A percentile compares a stretch with the other conserved stretches of the same genome.
Conservation (phyloP, 2,329 filamentous ascomycete genomes). For the Ceratocystis harringtonii region DNA sequence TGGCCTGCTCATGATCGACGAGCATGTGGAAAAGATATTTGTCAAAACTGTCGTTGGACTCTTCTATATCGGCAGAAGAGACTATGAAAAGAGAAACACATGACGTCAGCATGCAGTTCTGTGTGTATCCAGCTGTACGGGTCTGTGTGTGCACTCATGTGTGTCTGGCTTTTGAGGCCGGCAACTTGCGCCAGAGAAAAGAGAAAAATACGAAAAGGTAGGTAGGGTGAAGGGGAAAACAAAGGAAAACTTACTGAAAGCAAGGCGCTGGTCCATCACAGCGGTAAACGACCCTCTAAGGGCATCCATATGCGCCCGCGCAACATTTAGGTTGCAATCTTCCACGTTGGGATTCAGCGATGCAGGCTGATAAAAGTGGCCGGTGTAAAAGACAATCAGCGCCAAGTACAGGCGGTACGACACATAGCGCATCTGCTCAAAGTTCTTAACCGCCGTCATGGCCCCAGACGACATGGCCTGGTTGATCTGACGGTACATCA, state of each 20-base stretch:
- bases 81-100: background rate
- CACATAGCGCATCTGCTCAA: background rate
- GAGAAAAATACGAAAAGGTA: background rate
- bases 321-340: slow-evolving; percentile 4
- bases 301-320: slow-evolving; percentile 1
- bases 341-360: slow-evolving; percentile 17
- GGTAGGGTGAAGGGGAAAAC: background rate
- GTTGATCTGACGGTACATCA: slow-evolving; percentile 32
- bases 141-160: background rate
- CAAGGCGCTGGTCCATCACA: slow-evolving; percentile 5
- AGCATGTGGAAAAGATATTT: slow-evolving; percentile 5
- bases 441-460: slow-evolving; percentile 21
- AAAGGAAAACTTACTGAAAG: slow-evolving; percentile 5
- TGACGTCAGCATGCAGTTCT: slow-evolving; percentile 8
- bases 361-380: slow-evolving; percentile 18
- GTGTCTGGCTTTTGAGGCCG: slow-evolving; percentile 4
- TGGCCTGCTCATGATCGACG: slow-evolving; percentile 14
- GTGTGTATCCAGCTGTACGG: background rate
- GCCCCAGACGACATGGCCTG: slow-evolving; percentile 17
- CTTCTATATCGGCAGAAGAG: slow-evolving; percentile 12
- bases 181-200: background rate
- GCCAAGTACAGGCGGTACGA: slow-evolving; percentile 18
- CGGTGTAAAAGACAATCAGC: slow-evolving; percentile 20
- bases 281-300: background rate
- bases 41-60: background rate